These are phyloP conservation scores for Aspergillus pseudoviridinutans DNA, from an alignment of 2,329 filamentous ascomycete genomes.

Conservation along the genomic window DNA sequence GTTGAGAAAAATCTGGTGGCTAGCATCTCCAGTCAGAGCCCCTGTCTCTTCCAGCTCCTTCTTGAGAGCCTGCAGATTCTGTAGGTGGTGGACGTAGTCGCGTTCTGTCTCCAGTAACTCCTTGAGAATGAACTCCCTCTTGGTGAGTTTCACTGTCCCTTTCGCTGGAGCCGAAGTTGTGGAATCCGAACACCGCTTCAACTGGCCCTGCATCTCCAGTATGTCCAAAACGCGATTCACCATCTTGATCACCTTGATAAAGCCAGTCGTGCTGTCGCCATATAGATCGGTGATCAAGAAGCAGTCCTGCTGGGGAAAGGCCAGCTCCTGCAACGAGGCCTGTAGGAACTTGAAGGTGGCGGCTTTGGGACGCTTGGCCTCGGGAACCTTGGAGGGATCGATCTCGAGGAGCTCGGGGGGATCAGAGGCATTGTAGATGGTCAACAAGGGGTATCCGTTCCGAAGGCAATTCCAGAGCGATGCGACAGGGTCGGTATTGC, in stretches of 20 bases:
- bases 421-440: conserved; percentile 81
- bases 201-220: conserved; percentile 70
- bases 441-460: conserved; percentile 76
- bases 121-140: conserved; percentile 83
- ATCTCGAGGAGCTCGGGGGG: conserved; percentile 66
- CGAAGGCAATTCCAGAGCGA: conserved; percentile 85
- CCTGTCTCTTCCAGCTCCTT: conserved; percentile 84
- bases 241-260: conserved; percentile 93
- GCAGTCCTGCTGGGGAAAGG: conserved; percentile 74
- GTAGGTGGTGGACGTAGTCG: conserved; percentile 95
- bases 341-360: conserved; percentile 91
- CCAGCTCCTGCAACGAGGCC: conserved; percentile 78
- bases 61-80: conserved; percentile 89
- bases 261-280: conserved; percentile 91
- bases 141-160: conserved; percentile 56
- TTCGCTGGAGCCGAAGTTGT: conserved; percentile 42
- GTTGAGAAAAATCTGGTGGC: conserved; percentile 95
- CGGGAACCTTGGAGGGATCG: conserved; percentile 59
- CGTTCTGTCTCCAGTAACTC: conserved; percentile 93
- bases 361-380: conserved; percentile 76
- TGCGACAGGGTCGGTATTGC: conserved; percentile 74
- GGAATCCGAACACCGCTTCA: conserved; percentile 60
- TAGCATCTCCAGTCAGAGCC: conserved; percentile 79
- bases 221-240: conserved; percentile 90
- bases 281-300: conserved; percentile 91